Percentiles rank a stretch among this genome's conserved stretches.
Evolutionary conservation across 2,329 filamentous ascomycete genomes (phyloP).

Genomic region (Phialophora chinensis): DNA sequence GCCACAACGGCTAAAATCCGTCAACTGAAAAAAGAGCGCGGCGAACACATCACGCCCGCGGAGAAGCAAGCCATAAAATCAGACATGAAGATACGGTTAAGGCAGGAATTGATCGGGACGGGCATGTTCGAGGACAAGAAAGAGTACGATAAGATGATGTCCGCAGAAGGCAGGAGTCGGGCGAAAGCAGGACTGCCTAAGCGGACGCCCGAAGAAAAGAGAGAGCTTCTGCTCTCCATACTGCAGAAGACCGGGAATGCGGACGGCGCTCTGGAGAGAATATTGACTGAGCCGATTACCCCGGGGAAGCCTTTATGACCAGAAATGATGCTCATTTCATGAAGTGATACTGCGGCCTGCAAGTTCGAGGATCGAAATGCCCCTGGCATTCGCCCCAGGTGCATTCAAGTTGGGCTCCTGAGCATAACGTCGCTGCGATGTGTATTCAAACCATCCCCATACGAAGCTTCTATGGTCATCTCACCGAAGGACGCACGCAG

Average conservation of each 20-base stretch:
- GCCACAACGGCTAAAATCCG: constrained; percentile 11
- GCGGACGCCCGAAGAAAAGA: constrained; percentile 10
- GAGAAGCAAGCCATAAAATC: constrained; percentile 13
- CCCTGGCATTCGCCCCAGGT: too few species aligned
- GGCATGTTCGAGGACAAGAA: constrained; percentile 9
- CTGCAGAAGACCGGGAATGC: background rate
- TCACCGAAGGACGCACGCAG: background rate
- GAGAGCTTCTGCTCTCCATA: background rate
- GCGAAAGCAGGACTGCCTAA: constrained; percentile 12
- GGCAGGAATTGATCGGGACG: constrained; percentile 17
- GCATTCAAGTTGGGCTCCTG: background rate
- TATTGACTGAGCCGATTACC: background rate
- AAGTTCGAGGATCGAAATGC: background rate
- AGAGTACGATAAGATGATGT: constrained; percentile 9
- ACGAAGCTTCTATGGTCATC: background rate
- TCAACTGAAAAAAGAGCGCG: constrained; percentile 2
- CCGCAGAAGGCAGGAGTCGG: constrained; percentile 16
- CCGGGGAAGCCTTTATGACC: background rate
- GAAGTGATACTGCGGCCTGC: background rate
- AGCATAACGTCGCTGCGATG: background rate
- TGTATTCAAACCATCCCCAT: background rate
- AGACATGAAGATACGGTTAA: constrained; percentile 8
- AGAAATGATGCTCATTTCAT: background rate
- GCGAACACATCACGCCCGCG: constrained; percentile 1
- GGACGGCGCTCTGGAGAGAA: background rate